Evolutionary conservation across 2,329 filamentous ascomycete genomes (phyloP), one percentile per base, ranked within the genome.

Genomic region (Proliferodiscus dingleyae): DNA sequence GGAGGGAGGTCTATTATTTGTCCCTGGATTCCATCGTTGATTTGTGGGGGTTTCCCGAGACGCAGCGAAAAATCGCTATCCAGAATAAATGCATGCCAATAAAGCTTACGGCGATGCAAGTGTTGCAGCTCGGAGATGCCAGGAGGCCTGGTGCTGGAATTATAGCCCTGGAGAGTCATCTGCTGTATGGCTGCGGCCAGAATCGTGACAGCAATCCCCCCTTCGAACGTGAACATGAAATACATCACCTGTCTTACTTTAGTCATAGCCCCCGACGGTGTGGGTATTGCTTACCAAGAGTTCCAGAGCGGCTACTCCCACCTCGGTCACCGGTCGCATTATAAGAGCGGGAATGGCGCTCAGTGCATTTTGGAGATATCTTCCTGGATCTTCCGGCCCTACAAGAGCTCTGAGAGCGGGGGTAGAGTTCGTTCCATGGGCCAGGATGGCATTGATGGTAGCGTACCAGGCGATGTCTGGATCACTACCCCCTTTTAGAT

Each of bases 391-490:
- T 13, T 30, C 18, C 7, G 10, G 9, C 9, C 29, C 16, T 10
- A 32, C 11, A 5, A 23, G 18, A 15, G 16, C n/a, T 15, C 15
- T 16, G 18, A 24, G 15, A 10, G 15, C 18, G 19, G 32, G 33
- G 6, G 36, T 28, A 28, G 36, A 26, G 7, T 37, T 36, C 22
- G 46, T n/a, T 16, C n/a, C 10, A 22, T 52, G 50, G 9, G 43
- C 50, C 15, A 52, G 11, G 10, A 52, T 47, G 15, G 50, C 45
- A 37, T 52, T 52, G 11, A 52, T 46, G 16, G 47, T 23, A 38
- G 43, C 46, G 28, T 45, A 49, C 42, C 44, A 41, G 10, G 43
- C 44, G 38, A 29, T n/a, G 8, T 41, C 33, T 21, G 10, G 34
- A 23, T 37, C 29, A 21, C 24, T 24, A 34, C 22, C 41, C 13